Percentiles rank a stretch among this genome's conserved stretches.
These are phyloP conservation scores for Diutina neorugosa DNA, from an alignment of 1,139 yeast species.

Conservation along the genomic window DNA sequence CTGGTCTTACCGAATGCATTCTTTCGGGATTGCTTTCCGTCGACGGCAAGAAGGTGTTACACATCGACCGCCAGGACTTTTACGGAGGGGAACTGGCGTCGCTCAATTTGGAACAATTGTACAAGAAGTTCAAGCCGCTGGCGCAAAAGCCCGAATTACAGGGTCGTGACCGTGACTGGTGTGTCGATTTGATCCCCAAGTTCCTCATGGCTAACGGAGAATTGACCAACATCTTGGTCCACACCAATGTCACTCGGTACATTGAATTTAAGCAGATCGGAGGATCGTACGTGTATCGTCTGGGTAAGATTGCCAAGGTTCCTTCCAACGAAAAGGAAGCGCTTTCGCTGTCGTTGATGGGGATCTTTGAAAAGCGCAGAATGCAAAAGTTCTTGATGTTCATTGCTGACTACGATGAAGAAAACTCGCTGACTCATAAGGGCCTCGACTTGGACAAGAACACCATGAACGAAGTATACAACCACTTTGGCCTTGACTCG, in stretches of 20 bases:
- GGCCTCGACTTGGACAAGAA: conserved; percentile 76
- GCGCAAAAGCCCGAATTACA: conserved; percentile 59
- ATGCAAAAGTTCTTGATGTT: conserved; percentile 87
- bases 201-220: conserved; percentile 98
- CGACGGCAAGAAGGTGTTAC: conserved; percentile 93
- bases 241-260: conserved; percentile 91
- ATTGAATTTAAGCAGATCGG: conserved; percentile 93
- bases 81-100: conserved; percentile 83
- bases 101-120: conserved; percentile 49
- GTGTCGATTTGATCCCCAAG: conserved; percentile 93
- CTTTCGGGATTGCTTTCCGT: conserved; percentile 88
- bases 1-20: conserved; percentile 93
- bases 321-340: conserved; percentile 93
- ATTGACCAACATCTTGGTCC: conserved; percentile 85
- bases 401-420: conserved; percentile 73
- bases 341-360: conserved; percentile 83
- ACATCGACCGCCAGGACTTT: conserved; percentile 92
- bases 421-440: conserved; percentile 70
- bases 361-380: conserved; percentile 90
- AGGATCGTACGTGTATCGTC: conserved; percentile 88
- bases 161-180: conserved; percentile 97
- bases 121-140: conserved; percentile 57
- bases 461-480: conserved; percentile 87
- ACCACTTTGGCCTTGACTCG: conserved; percentile 79
- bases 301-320: conserved; percentile 86